These are phyloP conservation scores for Tricholoma terreum DNA, from an alignment of 768 basidiomycete genomes.

Conservation along the genomic window DNA sequence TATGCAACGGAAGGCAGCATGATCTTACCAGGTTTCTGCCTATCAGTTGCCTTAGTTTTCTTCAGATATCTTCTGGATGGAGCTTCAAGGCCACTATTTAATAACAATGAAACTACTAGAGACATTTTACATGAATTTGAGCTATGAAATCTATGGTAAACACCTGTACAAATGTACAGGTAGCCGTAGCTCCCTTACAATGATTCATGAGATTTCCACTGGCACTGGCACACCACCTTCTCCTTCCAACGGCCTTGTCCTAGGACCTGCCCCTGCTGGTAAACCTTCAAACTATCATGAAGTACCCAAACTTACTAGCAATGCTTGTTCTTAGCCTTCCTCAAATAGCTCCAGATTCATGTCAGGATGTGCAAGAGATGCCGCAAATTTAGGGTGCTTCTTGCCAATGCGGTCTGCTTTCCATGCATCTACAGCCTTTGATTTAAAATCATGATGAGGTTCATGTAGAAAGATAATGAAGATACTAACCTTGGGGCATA, in stretches of 20 bases:
- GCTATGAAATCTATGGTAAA: too few relatives aligned
- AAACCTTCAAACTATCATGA: neutral
- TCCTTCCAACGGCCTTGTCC: neutral
- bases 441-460: too few relatives aligned
- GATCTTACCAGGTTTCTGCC: too few relatives aligned
- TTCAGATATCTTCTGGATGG: too few relatives aligned
- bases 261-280: too few relatives aligned
- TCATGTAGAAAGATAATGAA: too few relatives aligned
- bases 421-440: slow-evolving; percentile 49
- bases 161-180: too few relatives aligned
- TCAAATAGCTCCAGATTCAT: slow-evolving; percentile 45
- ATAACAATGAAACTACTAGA: neutral
- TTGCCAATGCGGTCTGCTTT: slow-evolving; percentile 64
- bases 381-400: slow-evolving; percentile 75
- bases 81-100: neutral
- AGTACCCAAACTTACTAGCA: slow-evolving; percentile 17
- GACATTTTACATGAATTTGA: too few relatives aligned
- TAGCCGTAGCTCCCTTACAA: too few relatives aligned
- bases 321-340: slow-evolving; percentile 56
- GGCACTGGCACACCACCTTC: neutral
- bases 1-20: too few relatives aligned
- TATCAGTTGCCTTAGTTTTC: too few relatives aligned
- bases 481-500: slow-evolving; percentile 59
- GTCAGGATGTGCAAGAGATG: slow-evolving; percentile 6
- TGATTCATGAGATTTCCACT: neutral